phyloP scores from a whole-genome alignment of 1,284 basidiomycete species.

The Singerocomus rubriflavus region DNA sequence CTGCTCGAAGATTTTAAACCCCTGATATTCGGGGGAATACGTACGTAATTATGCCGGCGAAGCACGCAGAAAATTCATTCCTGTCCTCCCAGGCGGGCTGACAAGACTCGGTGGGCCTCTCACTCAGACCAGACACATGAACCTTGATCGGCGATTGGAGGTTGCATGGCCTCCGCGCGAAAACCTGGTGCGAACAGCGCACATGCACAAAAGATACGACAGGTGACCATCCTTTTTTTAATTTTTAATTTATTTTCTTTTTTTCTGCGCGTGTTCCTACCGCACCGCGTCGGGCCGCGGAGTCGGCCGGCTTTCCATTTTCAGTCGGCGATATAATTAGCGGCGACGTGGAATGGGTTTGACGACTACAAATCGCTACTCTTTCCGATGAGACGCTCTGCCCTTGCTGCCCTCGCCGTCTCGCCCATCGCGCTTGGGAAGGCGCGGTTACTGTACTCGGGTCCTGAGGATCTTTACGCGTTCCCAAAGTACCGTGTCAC shows the following conservation, averaged over 20 bases:
- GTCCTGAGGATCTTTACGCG: constrained; percentile 77
- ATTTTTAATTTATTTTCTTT: neutral
- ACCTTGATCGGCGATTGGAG: constrained; percentile 31
- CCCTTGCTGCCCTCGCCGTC: constrained; percentile 17
- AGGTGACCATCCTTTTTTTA: neutral
- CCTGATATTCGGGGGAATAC: constrained; percentile 51
- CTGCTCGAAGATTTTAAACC: constrained; percentile 44
- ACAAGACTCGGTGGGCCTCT: no score
- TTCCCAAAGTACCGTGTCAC: constrained; percentile 83
- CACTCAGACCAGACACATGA: no score
- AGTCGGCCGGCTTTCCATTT: constrained; percentile 18
- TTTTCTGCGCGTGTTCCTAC: neutral
- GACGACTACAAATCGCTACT: neutral
- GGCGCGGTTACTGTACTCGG: constrained; percentile 58
- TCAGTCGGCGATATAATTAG: constrained; percentile 35
- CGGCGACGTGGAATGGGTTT: constrained; percentile 16
- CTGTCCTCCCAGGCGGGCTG: neutral
- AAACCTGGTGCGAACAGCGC: constrained; percentile 12
- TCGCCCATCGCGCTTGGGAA: constrained; percentile 24
- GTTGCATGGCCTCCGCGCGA: constrained; percentile 24
- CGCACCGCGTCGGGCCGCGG: constrained; percentile 23
- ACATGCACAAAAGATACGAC: neutral
- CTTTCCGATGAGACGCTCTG: constrained; percentile 21
- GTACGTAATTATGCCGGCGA: constrained; percentile 54
- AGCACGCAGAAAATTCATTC: constrained; percentile 26